A percentile compares a stretch with the other conserved stretches of the same genome.
Conservation (phyloP, 192 early-diverging fungal genomes). For the Endogone sp. region DNA sequence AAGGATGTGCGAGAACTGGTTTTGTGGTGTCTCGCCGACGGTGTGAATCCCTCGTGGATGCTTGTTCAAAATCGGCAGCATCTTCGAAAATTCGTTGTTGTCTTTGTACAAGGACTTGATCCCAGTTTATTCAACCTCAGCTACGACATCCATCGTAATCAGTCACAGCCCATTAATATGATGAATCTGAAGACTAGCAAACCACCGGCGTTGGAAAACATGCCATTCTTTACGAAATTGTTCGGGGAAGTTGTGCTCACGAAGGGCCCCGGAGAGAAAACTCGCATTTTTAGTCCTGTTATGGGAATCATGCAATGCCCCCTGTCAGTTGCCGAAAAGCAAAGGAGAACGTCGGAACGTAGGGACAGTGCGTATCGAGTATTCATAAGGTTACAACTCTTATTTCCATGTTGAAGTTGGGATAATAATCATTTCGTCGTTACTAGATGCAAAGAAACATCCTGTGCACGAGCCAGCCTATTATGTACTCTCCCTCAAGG, state of each 20-base stretch:
- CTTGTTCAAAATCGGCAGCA: conserved; percentile 26
- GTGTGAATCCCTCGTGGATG: conserved; percentile 25
- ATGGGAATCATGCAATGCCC: conserved; percentile 36
- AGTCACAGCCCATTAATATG: conserved; percentile 17
- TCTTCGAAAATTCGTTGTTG: conserved; percentile 32
- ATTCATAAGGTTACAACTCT: background rate
- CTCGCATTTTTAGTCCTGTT: conserved; percentile 30
- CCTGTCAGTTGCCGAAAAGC: conserved; percentile 30
- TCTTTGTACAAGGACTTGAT: conserved; percentile 41
- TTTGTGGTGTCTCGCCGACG: conserved; percentile 37
- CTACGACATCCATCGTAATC: conserved; percentile 15
- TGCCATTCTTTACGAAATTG: conserved; percentile 14
- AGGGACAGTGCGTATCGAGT: conserved; percentile 23
- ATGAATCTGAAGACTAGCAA: background rate
- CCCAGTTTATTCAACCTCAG: conserved; percentile 31
- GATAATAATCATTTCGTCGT: too few relatives aligned
- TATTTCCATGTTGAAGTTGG: too few relatives aligned
- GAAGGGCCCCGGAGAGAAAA: conserved; percentile 27
- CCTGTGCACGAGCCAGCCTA: conserved; percentile 30
- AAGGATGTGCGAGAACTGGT: conserved; percentile 42
- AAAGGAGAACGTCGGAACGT: conserved; percentile 24
- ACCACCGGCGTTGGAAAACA: conserved; percentile 11
- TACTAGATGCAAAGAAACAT: too few relatives aligned
- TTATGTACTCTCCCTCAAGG: conserved; percentile 34
- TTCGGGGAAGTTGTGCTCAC: conserved; percentile 30